phyloP scores from a whole-genome alignment of 805 yeast genomes.

The Candida orba region DNA sequence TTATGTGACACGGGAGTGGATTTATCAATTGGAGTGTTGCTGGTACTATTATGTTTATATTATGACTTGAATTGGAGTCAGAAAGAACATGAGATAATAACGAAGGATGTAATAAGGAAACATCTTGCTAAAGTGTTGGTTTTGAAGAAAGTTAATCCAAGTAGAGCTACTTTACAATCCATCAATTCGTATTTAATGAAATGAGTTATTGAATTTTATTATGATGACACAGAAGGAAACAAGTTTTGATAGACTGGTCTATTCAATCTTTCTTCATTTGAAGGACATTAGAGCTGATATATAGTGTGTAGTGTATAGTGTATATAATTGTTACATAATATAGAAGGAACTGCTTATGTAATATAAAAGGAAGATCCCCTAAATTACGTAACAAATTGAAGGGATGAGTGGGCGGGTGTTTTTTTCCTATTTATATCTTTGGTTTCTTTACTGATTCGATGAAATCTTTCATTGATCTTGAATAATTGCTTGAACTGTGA shows the following conservation, averaged over 20 bases:
- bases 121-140: slow-evolving; percentile 46
- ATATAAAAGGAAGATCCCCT: neutral
- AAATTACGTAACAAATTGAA: too few relatives aligned
- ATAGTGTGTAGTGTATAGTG: too few relatives aligned
- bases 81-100: slow-evolving; percentile 18
- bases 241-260: too few relatives aligned
- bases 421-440: too few relatives aligned
- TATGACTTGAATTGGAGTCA: slow-evolving; percentile 38
- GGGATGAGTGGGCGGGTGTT: too few relatives aligned
- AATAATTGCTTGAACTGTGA: too few relatives aligned
- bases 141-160: slow-evolving; percentile 56
- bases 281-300: too few relatives aligned
- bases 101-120: slow-evolving; percentile 47
- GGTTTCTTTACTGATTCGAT: too few relatives aligned
- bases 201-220: neutral
- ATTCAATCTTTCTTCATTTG: too few relatives aligned
- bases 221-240: too few relatives aligned
- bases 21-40: slow-evolving; percentile 52
- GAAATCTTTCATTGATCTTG: too few relatives aligned
- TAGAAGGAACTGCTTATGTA: neutral
- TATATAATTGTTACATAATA: too few relatives aligned
- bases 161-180: slow-evolving; percentile 70
- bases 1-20: slow-evolving; percentile 64
- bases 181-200: slow-evolving; percentile 53
- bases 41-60: slow-evolving; percentile 42